These are phyloP conservation scores for Rutidosis leptorrhynchoides DNA, from an alignment of 129 eudicot genomes.

Conservation along the genomic window DNA sequence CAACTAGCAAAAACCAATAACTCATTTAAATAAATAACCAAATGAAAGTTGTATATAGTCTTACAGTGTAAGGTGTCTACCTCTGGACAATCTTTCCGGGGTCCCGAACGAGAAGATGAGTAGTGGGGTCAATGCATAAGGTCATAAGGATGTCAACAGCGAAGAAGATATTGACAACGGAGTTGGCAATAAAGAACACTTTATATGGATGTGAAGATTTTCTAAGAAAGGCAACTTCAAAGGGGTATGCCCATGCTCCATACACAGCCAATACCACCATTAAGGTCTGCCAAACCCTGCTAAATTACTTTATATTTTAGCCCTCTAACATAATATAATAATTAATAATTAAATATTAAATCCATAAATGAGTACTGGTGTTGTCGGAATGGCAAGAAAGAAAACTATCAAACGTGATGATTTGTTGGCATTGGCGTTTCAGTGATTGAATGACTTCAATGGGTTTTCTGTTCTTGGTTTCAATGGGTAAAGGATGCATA, in stretches of 20 bases:
- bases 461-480: no score
- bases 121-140: slow-evolving; percentile 59
- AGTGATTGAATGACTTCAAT: no score
- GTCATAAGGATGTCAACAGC: slow-evolving; percentile 71
- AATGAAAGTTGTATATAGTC: neutral
- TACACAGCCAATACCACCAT: slow-evolving; percentile 78
- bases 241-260: slow-evolving; percentile 79
- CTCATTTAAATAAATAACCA: neutral
- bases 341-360: no score
- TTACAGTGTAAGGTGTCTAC: slow-evolving; percentile 16
- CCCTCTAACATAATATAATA: no score
- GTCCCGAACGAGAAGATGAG: slow-evolving; percentile 71
- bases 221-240: slow-evolving; percentile 70
- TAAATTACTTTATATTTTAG: no score
- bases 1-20: slow-evolving; percentile 40
- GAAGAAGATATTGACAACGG: slow-evolving; percentile 65
- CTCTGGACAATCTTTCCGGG: slow-evolving; percentile 57
- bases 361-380: no score
- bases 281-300: slow-evolving; percentile 83
- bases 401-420: no score
- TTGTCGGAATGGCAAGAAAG: no score
- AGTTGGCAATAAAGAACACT: slow-evolving; percentile 55
- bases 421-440: no score
- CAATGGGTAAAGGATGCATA: no score
- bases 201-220: slow-evolving; percentile 28